These are phyloP conservation scores for Madurella fahalii DNA, from an alignment of 2,329 filamentous ascomycete genomes.

Conservation along the genomic window DNA sequence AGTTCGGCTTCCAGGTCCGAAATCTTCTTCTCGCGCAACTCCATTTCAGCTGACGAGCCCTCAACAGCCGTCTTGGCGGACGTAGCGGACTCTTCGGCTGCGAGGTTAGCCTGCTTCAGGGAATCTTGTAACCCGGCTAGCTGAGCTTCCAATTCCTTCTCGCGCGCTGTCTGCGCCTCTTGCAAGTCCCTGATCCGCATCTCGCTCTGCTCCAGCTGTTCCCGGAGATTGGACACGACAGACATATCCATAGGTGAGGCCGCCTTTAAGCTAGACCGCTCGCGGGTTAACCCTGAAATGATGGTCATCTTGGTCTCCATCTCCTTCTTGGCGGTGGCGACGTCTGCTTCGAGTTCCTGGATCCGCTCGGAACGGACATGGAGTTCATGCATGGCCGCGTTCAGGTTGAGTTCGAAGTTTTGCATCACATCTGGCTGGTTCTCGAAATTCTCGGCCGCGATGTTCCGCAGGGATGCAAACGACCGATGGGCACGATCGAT, in stretches of 20 bases:
- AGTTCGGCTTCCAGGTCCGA: conserved; percentile 67
- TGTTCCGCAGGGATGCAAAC: conserved; percentile 81
- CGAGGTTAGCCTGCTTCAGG: conserved; percentile 34
- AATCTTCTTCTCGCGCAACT: conserved; percentile 55
- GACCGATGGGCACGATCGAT: conserved; percentile 90
- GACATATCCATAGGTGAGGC: conserved; percentile 82
- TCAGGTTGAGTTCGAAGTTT: conserved; percentile 87
- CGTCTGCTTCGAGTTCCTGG: conserved; percentile 81
- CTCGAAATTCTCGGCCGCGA: conserved; percentile 83
- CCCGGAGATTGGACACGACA: conserved; percentile 78
- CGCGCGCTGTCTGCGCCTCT: conserved; percentile 66
- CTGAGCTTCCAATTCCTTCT: conserved; percentile 69
- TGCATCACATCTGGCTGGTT: conserved; percentile 78
- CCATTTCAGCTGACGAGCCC: conserved; percentile 32
- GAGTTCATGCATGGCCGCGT: conserved; percentile 88
- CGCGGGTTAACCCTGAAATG: conserved; percentile 88
- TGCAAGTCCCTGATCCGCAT: conserved; percentile 71
- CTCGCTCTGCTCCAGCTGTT: conserved; percentile 84
- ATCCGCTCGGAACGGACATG: conserved; percentile 84
- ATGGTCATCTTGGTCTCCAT: conserved; percentile 97
- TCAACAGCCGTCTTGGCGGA: conserved; percentile 24
- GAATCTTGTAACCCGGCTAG: conserved; percentile 63
- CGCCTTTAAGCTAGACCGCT: conserved; percentile 80
- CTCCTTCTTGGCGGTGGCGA: conserved; percentile 81
- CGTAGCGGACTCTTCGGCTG: conserved; percentile 15